Evolutionary conservation across 257 asterid genomes (phyloP).

Genomic region (Ajuga chamaepitys): DNA sequence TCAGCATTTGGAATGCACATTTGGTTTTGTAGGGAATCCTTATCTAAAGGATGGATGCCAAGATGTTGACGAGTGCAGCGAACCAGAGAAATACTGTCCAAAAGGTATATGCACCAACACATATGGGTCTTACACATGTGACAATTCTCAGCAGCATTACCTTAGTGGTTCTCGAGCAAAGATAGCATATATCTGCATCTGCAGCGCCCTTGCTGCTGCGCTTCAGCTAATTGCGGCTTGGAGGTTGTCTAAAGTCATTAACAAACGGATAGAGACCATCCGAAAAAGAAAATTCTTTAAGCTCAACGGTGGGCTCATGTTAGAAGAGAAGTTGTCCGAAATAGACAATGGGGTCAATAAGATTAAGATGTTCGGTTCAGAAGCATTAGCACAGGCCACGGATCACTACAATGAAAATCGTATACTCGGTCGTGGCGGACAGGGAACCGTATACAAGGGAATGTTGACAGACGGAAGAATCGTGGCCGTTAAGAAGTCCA

Average conservation of each 20-base stretch:
- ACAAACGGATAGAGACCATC: not conserved
- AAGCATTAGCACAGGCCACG: slow-evolving; percentile 22
- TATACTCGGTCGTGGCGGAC: slow-evolving; percentile 35
- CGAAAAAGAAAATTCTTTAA: slow-evolving; percentile 14
- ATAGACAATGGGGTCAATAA: slow-evolving; percentile 17
- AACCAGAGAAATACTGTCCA: no score
- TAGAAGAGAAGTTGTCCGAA: slow-evolving; percentile 20
- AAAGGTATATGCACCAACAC: slow-evolving; percentile 2
- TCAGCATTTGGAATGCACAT: no score
- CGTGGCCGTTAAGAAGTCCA: slow-evolving; percentile 32
- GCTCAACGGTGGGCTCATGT: slow-evolving; percentile 21
- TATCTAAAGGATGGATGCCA: slow-evolving; percentile 21
- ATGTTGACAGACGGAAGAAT: slow-evolving; percentile 26
- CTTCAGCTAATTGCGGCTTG: no score
- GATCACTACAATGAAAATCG: slow-evolving; percentile 26
- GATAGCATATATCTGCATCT: no score
- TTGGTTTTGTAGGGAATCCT: slow-evolving; percentile 34
- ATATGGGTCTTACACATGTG: not conserved
- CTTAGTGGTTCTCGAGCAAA: no score
- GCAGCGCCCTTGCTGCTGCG: no score
- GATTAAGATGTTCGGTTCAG: slow-evolving; percentile 14
- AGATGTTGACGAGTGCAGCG: slow-evolving; percentile 14
- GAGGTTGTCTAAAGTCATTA: not conserved
- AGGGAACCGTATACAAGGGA: slow-evolving; percentile 38
- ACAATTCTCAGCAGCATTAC: no score